phyloP scores from a whole-genome alignment of 495 filamentous ascomycete species.

The Lepraria neglecta region DNA sequence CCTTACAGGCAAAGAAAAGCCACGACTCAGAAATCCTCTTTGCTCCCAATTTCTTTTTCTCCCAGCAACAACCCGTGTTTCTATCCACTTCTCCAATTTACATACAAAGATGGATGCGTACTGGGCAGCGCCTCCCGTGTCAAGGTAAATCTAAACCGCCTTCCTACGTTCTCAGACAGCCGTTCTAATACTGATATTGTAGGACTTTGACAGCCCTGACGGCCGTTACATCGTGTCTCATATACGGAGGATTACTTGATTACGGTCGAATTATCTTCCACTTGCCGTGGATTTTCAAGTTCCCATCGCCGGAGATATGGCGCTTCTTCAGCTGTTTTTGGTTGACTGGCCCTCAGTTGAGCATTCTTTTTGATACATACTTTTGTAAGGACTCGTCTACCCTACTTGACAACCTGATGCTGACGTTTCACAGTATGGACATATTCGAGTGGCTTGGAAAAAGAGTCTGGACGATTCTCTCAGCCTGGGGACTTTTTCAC shows the following conservation, averaged over 20 bases:
- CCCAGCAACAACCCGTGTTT: too few relatives aligned
- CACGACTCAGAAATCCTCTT: background rate
- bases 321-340: conserved; percentile 65
- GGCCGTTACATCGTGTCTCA: conserved; percentile 55
- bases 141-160: conserved; percentile 47
- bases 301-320: conserved; percentile 61
- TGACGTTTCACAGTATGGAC: conserved; percentile 51
- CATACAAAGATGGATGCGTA: conserved; percentile 52
- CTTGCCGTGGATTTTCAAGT: conserved; percentile 48
- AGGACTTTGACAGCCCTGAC: conserved; percentile 68
- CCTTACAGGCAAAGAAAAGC: conserved; percentile 13
- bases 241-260: conserved; percentile 54
- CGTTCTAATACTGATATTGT: conserved; percentile 40
- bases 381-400: conserved; percentile 51
- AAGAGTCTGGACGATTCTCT: conserved; percentile 51
- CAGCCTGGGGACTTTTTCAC: conserved; percentile 62
- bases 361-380: conserved; percentile 76
- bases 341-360: conserved; percentile 55
- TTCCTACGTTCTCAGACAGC: background rate
- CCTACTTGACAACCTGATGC: conserved; percentile 24
- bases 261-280: conserved; percentile 53
- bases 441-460: conserved; percentile 59
- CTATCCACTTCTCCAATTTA: background rate
- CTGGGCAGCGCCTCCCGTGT: conserved; percentile 63
- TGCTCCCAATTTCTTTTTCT: background rate